Conservation (phyloP, 2,329 filamentous ascomycete genomes). For the Pleurostoma richardsiae region DNA sequence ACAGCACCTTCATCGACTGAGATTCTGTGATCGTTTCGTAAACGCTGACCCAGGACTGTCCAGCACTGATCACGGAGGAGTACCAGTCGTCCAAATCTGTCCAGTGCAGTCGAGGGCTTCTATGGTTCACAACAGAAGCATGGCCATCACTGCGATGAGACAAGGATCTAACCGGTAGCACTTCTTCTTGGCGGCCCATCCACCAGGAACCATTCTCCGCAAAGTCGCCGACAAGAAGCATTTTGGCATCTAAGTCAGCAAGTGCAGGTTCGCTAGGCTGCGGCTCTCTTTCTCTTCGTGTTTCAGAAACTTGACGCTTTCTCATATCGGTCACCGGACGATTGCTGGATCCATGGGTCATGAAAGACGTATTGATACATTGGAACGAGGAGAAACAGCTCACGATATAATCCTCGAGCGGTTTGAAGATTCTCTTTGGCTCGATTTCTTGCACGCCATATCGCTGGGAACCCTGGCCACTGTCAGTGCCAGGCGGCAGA, state of each 20-base stretch:
- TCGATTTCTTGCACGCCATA: constrained; percentile 15
- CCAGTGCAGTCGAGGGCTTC: constrained; percentile 73
- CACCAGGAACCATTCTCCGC: constrained; percentile 82
- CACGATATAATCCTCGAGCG: constrained; percentile 73
- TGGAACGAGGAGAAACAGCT: constrained; percentile 63
- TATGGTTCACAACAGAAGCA: constrained; percentile 43
- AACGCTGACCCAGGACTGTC: constrained; percentile 57
- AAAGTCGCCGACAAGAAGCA: constrained; percentile 67
- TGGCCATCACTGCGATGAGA: constrained; percentile 23
- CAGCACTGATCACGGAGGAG: constrained; percentile 60
- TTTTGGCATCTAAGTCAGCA: constrained; percentile 68
- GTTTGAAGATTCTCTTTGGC: constrained; percentile 63
- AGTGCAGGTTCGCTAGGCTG: constrained; percentile 33
- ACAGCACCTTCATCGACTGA: constrained; percentile 16
- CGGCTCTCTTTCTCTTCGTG: constrained; percentile 19
- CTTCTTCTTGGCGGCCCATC: constrained; percentile 54
- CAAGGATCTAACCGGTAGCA: constrained; percentile 22
- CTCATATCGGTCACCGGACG: constrained; percentile 11
- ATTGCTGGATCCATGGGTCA: constrained; percentile 35
- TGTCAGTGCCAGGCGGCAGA: too few species aligned
- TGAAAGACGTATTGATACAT: constrained; percentile 74
- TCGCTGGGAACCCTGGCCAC: too few species aligned
- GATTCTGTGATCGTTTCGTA: constrained; percentile 44
- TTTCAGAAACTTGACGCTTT: constrained; percentile 17
- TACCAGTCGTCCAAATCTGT: constrained; percentile 69